phyloP scores from a whole-genome alignment of 768 basidiomycete species.

The Agaricus sinodeliciosus region DNA sequence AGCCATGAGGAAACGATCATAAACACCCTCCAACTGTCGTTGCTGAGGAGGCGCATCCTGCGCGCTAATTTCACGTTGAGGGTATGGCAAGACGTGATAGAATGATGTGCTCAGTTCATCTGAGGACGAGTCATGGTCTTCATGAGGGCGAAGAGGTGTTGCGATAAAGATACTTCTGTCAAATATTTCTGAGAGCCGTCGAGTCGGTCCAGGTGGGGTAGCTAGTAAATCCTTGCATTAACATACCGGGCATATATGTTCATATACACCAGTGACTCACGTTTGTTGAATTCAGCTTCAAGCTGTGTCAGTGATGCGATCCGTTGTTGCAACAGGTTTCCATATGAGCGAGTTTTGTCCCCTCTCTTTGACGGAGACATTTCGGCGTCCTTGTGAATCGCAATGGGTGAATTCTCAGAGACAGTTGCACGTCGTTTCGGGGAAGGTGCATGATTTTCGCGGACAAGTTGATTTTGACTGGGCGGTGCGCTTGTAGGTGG shows the following conservation, averaged over 20 bases:
- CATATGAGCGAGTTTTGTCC: conserved; percentile 55
- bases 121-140: conserved; percentile 26
- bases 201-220: conserved; percentile 34
- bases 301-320: conserved; percentile 62
- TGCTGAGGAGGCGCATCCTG: conserved; percentile 40
- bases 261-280: conserved; percentile 31
- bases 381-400: conserved; percentile 29
- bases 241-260: not conserved
- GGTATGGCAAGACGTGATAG: conserved; percentile 59
- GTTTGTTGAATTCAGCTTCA: conserved; percentile 56
- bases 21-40: conserved; percentile 64
- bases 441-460: conserved; percentile 35
- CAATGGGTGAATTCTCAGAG: conserved; percentile 54
- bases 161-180: conserved; percentile 67
- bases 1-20: conserved; percentile 80
- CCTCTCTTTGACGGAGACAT: conserved; percentile 59
- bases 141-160: conserved; percentile 35
- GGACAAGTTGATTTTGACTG: conserved; percentile 21
- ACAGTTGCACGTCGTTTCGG: conserved; percentile 59
- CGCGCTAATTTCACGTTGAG: conserved; percentile 35
- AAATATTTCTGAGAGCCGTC: conserved; percentile 58
- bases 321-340: conserved; percentile 52
- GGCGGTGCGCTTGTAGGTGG: conserved; percentile 9
- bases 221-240: conserved; percentile 20
- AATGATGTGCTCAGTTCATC: conserved; percentile 60